Conservation (phyloP, 495 filamentous ascomycete genomes). For the Pyrenula aspistea region DNA sequence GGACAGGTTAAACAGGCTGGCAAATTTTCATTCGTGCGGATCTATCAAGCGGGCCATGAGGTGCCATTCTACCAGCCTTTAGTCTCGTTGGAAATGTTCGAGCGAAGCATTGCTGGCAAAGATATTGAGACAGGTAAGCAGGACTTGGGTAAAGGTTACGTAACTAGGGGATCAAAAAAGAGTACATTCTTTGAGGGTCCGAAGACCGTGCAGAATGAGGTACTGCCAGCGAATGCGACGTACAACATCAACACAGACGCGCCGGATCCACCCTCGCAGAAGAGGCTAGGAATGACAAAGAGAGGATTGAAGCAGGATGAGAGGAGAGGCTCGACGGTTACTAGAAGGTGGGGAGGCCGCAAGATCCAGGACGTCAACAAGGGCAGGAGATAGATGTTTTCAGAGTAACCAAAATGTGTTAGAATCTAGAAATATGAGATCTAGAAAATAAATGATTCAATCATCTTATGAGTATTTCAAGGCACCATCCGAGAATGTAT, state of each 20-base stretch:
- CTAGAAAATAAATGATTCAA: no score
- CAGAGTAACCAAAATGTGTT: no score
- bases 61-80: conserved; percentile 61
- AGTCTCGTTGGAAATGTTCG: conserved; percentile 45
- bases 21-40: conserved; percentile 55
- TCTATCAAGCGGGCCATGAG: conserved; percentile 61
- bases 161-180: conserved; percentile 33
- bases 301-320: not conserved
- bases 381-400: no score
- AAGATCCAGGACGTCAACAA: no score
- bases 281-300: not conserved
- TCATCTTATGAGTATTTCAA: no score
- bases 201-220: conserved; percentile 36
- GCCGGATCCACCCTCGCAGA: conserved; percentile 17
- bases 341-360: not conserved
- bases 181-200: conserved; percentile 48
- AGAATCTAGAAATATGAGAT: no score
- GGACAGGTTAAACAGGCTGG: conserved; percentile 58
- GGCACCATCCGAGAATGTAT: no score
- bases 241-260: conserved; percentile 42
- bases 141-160: conserved; percentile 20
- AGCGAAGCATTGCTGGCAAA: conserved; percentile 38
- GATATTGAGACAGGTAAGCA: conserved; percentile 49
- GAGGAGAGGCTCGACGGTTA: not conserved
- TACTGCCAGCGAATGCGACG: conserved; percentile 34